Evolutionary conservation across 805 yeast genomes (phyloP).

Genomic region (Yamadazyma ubonensis): DNA sequence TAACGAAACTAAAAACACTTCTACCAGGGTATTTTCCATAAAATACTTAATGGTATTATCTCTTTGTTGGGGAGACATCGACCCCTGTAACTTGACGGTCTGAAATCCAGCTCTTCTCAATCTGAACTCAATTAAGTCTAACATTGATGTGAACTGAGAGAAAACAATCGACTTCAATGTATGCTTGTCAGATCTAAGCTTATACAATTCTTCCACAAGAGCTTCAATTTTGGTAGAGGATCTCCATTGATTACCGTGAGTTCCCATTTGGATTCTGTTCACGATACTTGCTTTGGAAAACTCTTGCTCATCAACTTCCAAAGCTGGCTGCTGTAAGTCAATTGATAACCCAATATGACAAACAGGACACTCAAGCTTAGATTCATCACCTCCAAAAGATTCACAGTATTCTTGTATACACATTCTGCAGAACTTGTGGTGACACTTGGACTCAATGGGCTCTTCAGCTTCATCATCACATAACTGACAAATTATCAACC

Average conservation of each 20-base stretch:
- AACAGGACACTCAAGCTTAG: constrained; percentile 82
- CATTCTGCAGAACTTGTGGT: constrained; percentile 88
- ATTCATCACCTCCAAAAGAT: constrained; percentile 62
- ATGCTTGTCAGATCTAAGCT: constrained; percentile 76
- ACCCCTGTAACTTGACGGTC: constrained; percentile 92
- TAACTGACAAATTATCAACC: constrained; percentile 75
- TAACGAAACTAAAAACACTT: constrained; percentile 88
- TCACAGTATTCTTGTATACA: constrained; percentile 90
- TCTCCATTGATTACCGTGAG: constrained; percentile 73
- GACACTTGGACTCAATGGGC: constrained; percentile 92
- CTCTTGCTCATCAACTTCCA: constrained; percentile 63
- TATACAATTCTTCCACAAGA: constrained; percentile 86
- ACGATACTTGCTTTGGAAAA: constrained; percentile 72
- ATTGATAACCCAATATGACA: constrained; percentile 93
- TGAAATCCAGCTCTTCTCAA: constrained; percentile 91
- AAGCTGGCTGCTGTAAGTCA: constrained; percentile 82
- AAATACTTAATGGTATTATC: constrained; percentile 88
- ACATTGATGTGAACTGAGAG: constrained; percentile 95
- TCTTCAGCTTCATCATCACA: constrained; percentile 99
- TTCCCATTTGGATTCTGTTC: constrained; percentile 78
- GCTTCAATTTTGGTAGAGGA: constrained; percentile 98
- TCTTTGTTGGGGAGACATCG: constrained; percentile 95
- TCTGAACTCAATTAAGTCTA: constrained; percentile 95
- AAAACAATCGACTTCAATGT: constrained; percentile 96
- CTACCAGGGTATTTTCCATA: constrained; percentile 90